These are phyloP conservation scores for Trypanosoma vivax DNA, from an alignment of 208 protist species.

Conservation along the genomic window DNA sequence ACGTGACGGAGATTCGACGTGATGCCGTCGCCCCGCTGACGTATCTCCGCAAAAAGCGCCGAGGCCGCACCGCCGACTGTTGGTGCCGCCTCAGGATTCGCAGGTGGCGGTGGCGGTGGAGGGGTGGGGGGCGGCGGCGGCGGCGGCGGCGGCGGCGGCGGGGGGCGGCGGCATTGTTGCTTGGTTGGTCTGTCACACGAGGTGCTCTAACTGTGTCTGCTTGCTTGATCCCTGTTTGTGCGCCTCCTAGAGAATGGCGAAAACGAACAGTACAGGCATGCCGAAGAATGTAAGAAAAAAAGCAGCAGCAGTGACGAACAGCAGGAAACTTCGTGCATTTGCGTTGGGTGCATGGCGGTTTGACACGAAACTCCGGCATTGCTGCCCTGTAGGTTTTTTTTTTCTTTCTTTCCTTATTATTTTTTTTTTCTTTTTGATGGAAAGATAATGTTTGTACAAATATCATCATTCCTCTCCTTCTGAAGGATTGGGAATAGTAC, in stretches of 20 bases:
- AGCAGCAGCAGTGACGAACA: no score
- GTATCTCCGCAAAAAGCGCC: constrained; percentile 73
- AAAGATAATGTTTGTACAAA: no score
- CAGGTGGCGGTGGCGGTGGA: constrained; percentile 20
- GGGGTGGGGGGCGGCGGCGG: constrained; percentile 35
- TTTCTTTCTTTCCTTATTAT: background rate
- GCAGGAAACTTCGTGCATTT: no score
- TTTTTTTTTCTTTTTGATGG: background rate
- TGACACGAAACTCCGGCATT: no score
- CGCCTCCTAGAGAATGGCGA: no score
- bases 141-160: constrained; percentile 21
- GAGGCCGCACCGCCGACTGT: constrained; percentile 35
- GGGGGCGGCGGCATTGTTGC: background rate
- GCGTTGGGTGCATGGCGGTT: no score
- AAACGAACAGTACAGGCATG: no score
- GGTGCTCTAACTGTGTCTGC: background rate
- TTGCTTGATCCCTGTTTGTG: no score
- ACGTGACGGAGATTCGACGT: constrained; percentile 64
- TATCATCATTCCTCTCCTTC: no score
- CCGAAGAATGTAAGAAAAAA: no score
- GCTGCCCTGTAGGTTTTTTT: no score
- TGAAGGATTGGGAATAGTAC: no score
- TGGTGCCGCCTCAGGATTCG: background rate
- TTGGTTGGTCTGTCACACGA: background rate
- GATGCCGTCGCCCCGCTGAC: constrained; percentile 57